Percentiles rank a stretch among this genome's conserved stretches.
These are phyloP conservation scores for Rhynchospora tenuis DNA, from an alignment of 176 grass and related monocot genomes.

Conservation along the genomic window DNA sequence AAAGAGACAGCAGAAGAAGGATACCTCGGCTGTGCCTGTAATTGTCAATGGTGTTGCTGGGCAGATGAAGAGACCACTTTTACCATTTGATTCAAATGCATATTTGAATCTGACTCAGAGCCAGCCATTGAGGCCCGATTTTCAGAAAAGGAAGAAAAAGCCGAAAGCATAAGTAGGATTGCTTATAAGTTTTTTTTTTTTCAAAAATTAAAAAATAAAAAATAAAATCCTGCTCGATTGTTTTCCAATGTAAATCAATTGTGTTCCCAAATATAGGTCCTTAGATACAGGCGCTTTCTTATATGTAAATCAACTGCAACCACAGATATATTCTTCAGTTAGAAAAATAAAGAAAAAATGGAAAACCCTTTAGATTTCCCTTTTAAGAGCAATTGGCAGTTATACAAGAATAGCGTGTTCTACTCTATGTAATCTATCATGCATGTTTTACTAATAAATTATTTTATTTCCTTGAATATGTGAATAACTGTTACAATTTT, in stretches of 20 bases:
- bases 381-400: not conserved
- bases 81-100: conserved; percentile 44
- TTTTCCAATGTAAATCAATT: not conserved
- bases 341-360: not conserved
- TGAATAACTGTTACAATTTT: too few relatives aligned
- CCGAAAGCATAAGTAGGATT: not conserved
- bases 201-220: not conserved
- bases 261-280: not conserved
- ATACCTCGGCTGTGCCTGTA: conserved; percentile 1
- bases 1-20: conserved; percentile 38
- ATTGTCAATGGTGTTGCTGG: conserved; percentile 23
- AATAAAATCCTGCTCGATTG: not conserved
- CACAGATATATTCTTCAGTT: not conserved
- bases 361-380: not conserved
- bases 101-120: conserved; percentile 25
- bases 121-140: conserved; percentile 55
- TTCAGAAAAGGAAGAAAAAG: conserved; percentile 56
- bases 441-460: too few relatives aligned
- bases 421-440: too few relatives aligned
- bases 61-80: conserved; percentile 49
- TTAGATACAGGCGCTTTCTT: not conserved
- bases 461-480: too few relatives aligned
- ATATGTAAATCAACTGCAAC: not conserved
- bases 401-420: too few relatives aligned
- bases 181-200: not conserved